Conservation (phyloP, 768 basidiomycete genomes). For the Kwoniella shandongensis region DNA sequence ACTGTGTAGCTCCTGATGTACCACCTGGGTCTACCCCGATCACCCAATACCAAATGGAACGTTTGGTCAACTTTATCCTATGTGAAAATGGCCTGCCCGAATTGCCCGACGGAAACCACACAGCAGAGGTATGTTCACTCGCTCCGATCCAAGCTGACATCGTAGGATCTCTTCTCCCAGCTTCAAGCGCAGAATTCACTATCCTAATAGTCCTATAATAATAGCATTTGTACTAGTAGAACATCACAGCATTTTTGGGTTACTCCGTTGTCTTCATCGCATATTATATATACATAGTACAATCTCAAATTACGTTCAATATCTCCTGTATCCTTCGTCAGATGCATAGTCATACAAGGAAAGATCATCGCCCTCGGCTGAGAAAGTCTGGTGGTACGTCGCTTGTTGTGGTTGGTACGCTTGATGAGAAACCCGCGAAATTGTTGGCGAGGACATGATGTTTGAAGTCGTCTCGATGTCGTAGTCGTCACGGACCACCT, state of each 20-base stretch:
- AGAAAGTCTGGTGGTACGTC: conserved; percentile 29
- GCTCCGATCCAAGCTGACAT: conserved; percentile 14
- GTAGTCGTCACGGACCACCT: conserved; percentile 24
- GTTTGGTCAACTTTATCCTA: conserved; percentile 42
- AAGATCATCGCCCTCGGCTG: conserved; percentile 34
- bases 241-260: neutral
- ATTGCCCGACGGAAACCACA: conserved; percentile 21
- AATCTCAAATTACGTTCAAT: conserved; percentile 3
- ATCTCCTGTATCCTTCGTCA: conserved; percentile 18
- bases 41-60: conserved; percentile 38
- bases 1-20: conserved; percentile 14
- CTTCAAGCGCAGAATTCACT: conserved; percentile 38
- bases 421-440: conserved; percentile 5
- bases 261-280: neutral
- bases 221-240: neutral
- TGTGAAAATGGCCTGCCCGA: conserved; percentile 23
- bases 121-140: conserved; percentile 30
- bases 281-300: conserved; percentile 8
- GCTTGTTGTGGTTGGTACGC: conserved; percentile 27
- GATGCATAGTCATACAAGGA: conserved; percentile 22
- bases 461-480: conserved; percentile 4
- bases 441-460: conserved; percentile 12
- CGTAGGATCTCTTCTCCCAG: conserved; percentile 45
- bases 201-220: neutral
- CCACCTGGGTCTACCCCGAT: conserved; percentile 40